Percentiles rank a stretch among this genome's conserved stretches.
Evolutionary conservation across 2,329 filamentous ascomycete species (phyloP).

Genomic region (Penicillium expansum): DNA sequence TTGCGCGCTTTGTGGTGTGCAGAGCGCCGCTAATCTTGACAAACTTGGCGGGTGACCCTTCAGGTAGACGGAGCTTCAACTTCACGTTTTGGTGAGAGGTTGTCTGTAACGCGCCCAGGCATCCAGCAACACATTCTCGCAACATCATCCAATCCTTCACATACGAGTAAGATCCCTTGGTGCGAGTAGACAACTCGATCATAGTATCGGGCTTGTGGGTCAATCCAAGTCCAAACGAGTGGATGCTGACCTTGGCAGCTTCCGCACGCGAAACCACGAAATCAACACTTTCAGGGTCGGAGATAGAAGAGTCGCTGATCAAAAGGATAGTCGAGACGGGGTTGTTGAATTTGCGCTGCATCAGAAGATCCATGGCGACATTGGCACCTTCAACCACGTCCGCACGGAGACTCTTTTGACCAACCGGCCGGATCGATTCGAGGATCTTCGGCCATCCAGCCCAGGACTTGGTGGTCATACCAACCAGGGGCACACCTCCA

Average conservation of each 20-base stretch:
- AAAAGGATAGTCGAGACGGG: constrained; percentile 92
- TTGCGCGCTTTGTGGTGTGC: constrained; percentile 93
- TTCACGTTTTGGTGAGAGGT: constrained; percentile 98
- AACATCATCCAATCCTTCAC: constrained; percentile 99
- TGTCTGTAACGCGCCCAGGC: constrained; percentile 84
- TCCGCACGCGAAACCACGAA: constrained; percentile 96
- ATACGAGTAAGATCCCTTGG: constrained; percentile 95
- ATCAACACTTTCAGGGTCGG: constrained; percentile 91
- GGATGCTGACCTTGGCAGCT: constrained; percentile 94
- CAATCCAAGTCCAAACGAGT: constrained; percentile 93
- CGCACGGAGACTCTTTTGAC: constrained; percentile 92
- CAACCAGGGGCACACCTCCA: constrained; percentile 91
- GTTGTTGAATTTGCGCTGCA: constrained; percentile 96
- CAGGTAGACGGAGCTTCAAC: constrained; percentile 86
- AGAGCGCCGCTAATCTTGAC: constrained; percentile 97
- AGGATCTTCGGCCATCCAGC: constrained; percentile 84
- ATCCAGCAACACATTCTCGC: constrained; percentile 90
- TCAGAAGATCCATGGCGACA: constrained; percentile 95
- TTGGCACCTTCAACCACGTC: constrained; percentile 98
- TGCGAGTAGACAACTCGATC: constrained; percentile 93
- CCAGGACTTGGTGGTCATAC: constrained; percentile 97
- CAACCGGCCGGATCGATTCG: constrained; percentile 83
- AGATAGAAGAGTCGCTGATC: constrained; percentile 95
- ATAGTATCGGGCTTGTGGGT: constrained; percentile 98
- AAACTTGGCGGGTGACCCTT: constrained; percentile 96